Evolutionary conservation across 192 early-diverging fungal species (phyloP).

Genomic region (Diversispora eburnea): DNA sequence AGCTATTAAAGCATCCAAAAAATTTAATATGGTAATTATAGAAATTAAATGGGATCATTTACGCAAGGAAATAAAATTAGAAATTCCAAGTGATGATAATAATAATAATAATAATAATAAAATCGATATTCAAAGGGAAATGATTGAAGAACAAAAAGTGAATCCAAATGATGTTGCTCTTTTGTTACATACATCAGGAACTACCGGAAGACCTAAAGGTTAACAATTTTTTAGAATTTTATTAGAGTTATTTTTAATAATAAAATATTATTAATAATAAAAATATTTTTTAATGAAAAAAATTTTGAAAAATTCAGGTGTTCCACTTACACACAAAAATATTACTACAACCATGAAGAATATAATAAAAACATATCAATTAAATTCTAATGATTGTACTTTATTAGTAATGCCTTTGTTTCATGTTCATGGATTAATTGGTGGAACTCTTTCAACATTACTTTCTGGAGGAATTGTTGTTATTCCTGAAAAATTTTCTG

Average conservation of each 20-base stretch:
- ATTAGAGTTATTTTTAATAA: too few species aligned
- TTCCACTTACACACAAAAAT: conserved; percentile 79
- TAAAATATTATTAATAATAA: not conserved
- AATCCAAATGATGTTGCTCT: conserved; percentile 61
- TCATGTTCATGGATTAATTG: conserved; percentile 83
- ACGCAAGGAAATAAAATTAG: conserved; percentile 24
- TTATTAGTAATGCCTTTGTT: conserved; percentile 83
- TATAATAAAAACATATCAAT: conserved; percentile 65
- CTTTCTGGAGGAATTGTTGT: conserved; percentile 65
- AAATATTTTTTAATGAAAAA: not conserved
- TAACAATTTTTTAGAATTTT: too few species aligned
- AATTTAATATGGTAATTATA: conserved; percentile 51
- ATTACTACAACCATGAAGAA: conserved; percentile 69
- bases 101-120: not conserved
- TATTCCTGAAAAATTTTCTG: conserved; percentile 69
- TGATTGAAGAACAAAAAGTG: conserved; percentile 23
- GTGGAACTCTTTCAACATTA: conserved; percentile 67
- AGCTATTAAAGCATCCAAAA: conserved; percentile 55
- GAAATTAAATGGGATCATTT: conserved; percentile 52
- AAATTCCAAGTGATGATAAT: conserved; percentile 4
- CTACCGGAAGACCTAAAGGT: conserved; percentile 74
- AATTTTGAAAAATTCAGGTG: conserved; percentile 38
- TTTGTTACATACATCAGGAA: conserved; percentile 78
- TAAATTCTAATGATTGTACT: conserved; percentile 57
- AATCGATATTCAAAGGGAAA: too few species aligned